Base-by-base conservation (phyloP, 257 asterid species). In the Phtheirospermum japonicum region DNA sequence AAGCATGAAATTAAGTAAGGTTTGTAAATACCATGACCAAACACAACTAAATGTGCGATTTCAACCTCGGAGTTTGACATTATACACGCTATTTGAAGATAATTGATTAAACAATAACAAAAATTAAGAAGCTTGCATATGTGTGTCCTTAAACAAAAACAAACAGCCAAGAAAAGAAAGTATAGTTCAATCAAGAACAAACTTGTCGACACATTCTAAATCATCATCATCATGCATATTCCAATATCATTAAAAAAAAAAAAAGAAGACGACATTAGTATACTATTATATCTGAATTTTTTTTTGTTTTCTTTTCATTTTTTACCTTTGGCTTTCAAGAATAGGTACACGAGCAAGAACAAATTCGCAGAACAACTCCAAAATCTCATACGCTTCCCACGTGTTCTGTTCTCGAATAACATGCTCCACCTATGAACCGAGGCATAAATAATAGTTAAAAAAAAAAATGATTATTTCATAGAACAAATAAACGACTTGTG, bases 321-420 rank as follows among this genome's bases (percentile, higher is more conserved):
- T 31, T 71, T 71, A 86, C 95, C 83, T 89, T 66, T 84, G 89
- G 77, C 84, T 84, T 71, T 89, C 95, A 68, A 89, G 97, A 76
- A 86, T 77, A 50, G 95, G 95, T 11, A 89, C 85, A 30, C 95
- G 87, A 14, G 97, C 95, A 64, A 77, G 87, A 75, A 89, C 82
- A 59, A 84, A 84, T 79, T 86, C 94, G 45, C 97, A 84, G 63
- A 89, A 89, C 79, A 89, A 45, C 80, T 82, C 94, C 79, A 89
- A 68, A 49, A 89, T 80, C 75, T 86, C 96, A 56, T 88, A 88
- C 12, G 88, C 92, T 59, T 86, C 97, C 95, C 96, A 89, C 2
- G 88, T 75, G 82, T 86, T 88, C 61, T 82, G 95, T 73, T 91
- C 95, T 17, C 95, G 76, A 71, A 88, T 88, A 51, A 91, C 82